Evolutionary conservation across 2,329 filamentous ascomycete genomes (phyloP).

Genomic region (Aspergillus sp.): DNA sequence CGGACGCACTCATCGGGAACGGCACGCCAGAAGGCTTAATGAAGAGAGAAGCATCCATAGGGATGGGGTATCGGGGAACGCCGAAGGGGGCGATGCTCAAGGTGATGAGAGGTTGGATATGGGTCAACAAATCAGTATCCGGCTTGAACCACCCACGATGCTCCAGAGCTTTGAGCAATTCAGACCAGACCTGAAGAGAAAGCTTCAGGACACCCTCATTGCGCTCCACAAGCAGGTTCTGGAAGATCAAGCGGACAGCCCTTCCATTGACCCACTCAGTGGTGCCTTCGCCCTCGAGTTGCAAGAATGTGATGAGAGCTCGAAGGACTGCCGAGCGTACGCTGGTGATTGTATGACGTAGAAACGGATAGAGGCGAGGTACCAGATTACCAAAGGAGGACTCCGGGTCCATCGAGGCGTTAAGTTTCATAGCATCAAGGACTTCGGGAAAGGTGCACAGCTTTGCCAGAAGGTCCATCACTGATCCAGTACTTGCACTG

Average conservation of each 20-base stretch:
- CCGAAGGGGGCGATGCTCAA: conserved; percentile 89
- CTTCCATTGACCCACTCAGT: conserved; percentile 91
- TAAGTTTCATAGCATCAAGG: conserved; percentile 86
- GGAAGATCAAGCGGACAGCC: conserved; percentile 83
- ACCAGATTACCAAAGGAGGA: conserved; percentile 91
- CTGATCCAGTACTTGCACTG: conserved; percentile 93
- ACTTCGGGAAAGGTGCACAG: conserved; percentile 93
- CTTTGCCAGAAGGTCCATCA: conserved; percentile 96
- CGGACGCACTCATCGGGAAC: conserved; percentile 55
- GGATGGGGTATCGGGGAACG: conserved; percentile 82
- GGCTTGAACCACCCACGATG: conserved; percentile 61
- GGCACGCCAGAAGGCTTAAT: conserved; percentile 88
- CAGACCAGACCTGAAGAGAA: conserved; percentile 83
- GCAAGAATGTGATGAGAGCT: conserved; percentile 87
- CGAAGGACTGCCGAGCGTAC: conserved; percentile 91
- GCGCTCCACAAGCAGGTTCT: conserved; percentile 91
- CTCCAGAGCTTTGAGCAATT: conserved; percentile 68
- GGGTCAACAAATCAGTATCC: conserved; percentile 68
- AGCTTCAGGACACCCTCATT: conserved; percentile 78
- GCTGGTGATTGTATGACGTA: conserved; percentile 94
- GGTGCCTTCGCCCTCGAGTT: conserved; percentile 73
- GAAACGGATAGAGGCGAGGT: conserved; percentile 89
- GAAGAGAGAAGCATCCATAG: conserved; percentile 87
- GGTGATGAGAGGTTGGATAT: conserved; percentile 77
- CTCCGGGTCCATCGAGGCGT: conserved; percentile 76